A percentile compares a stretch with the other conserved stretches of the same genome.
These are phyloP conservation scores for Lizonia empirigonia DNA, from an alignment of 2,329 filamentous ascomycete species.

Conservation along the genomic window DNA sequence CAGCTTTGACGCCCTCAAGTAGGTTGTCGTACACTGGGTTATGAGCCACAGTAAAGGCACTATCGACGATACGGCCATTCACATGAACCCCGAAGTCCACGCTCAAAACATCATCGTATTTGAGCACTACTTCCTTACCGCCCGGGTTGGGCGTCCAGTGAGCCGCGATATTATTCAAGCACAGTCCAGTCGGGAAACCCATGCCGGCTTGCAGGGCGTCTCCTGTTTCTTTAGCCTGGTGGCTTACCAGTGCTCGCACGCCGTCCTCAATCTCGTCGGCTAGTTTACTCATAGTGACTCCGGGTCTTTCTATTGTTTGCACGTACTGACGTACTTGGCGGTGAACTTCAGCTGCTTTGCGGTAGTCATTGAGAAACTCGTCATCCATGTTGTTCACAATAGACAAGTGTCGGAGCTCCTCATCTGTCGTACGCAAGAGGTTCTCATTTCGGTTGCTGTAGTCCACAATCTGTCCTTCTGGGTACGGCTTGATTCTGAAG, in stretches of 20 bases:
- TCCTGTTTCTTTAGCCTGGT: constrained; percentile 75
- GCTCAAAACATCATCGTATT: constrained; percentile 75
- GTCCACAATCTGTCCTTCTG: constrained; percentile 75
- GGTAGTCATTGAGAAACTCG: constrained; percentile 78
- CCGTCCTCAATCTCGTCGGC: constrained; percentile 82
- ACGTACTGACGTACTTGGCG: constrained; percentile 83
- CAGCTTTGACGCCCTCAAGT: constrained; percentile 67
- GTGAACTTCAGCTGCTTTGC: constrained; percentile 83
- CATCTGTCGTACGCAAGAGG: constrained; percentile 74
- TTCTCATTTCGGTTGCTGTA: constrained; percentile 71
- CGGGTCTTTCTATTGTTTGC: constrained; percentile 77
- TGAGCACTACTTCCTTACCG: constrained; percentile 76
- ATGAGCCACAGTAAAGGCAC: constrained; percentile 71
- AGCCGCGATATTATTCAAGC: constrained; percentile 80
- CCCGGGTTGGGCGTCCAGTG: constrained; percentile 87
- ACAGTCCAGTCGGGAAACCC: constrained; percentile 83
- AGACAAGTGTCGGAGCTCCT: constrained; percentile 76
- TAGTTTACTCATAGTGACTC: constrained; percentile 76
- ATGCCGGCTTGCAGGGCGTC: constrained; percentile 79
- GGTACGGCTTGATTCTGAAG: constrained; percentile 72
- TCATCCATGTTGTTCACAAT: constrained; percentile 71
- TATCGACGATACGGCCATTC: constrained; percentile 73
- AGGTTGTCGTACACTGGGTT: constrained; percentile 71
- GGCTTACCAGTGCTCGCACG: constrained; percentile 74
- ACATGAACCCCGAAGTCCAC: constrained; percentile 74